Base-by-base conservation (phyloP, 768 basidiomycete species). In the Nidularia pulvinata region DNA sequence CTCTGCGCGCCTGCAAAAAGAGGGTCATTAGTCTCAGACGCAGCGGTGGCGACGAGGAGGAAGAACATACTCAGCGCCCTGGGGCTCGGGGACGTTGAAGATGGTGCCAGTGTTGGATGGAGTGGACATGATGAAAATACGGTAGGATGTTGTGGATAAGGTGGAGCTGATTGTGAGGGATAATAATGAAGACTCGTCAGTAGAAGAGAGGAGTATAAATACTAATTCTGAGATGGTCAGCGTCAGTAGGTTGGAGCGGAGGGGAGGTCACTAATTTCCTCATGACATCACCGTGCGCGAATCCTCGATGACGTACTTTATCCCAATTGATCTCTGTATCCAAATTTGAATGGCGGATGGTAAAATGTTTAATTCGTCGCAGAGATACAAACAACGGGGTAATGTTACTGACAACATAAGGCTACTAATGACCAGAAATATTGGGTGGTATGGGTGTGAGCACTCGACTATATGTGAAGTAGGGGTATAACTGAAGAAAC, bases 41-140 rank as follows among this genome's bases (percentile, higher is more conserved):
- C 33, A 43, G 25, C 7, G 19, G 45, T 9, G 2, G 7, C 3
- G 6, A 14, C 2, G 46, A 43, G 33, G 19, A 32, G 13, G 50
- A 49, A 37, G 33, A 45, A 60, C 71, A 37, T 47, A 77, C 76
- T 75, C 69, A 55, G 57, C 62, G 25, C 69, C 64, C 13, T 60
- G 53, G 46, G 63, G 49, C 51, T 77, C 73, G 33, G 66, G 56
- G 48, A 72, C 66, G 65, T 79, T 77, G 58, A 72, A 77, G 22
- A 72, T 70, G 45, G 65, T 67, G 50, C 60, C 60, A 45, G 33
- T 37, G 33, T 50, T 50, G 36, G 36, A 42, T 7, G 33, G 9
- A 14, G 14, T 10, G 48, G 11, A 13, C 13, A 34, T 49, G 22
- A 30, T 49, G 13, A 7, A 11, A 49, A 32, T n/a, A 13, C 11